These are phyloP conservation scores for Kandelia obovata DNA, from an alignment of 345 rosid species.

Conservation along the genomic window DNA sequence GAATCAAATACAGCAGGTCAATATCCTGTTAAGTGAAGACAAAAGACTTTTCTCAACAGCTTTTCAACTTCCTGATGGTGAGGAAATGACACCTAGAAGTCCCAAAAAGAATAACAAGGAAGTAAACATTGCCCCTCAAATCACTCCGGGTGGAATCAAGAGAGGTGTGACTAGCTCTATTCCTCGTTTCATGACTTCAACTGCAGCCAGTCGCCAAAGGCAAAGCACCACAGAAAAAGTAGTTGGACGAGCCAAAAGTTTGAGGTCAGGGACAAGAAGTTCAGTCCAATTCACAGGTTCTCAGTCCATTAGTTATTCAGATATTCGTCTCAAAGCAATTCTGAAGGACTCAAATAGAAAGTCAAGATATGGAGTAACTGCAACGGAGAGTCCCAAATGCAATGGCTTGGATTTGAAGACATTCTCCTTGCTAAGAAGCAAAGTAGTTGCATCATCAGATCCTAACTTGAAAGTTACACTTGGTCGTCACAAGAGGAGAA, in stretches of 20 bases:
- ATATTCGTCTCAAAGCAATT: constrained; percentile 44
- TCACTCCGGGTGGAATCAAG: constrained; percentile 33
- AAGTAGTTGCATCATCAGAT: constrained; percentile 63
- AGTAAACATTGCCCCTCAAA: constrained; percentile 25
- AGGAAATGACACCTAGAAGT: constrained; percentile 28
- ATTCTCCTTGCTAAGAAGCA: constrained; percentile 40
- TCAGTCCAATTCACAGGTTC: constrained; percentile 49
- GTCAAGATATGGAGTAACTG: constrained; percentile 36
- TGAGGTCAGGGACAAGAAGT: constrained; percentile 37
- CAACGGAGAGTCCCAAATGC: constrained; percentile 41
- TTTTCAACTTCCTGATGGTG: constrained; percentile 25
- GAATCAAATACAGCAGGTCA: constrained; percentile 44
- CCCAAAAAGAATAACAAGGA: constrained; percentile 26
- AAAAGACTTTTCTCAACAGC: constrained; percentile 44
- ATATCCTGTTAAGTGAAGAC: constrained; percentile 49
- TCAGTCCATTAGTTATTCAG: constrained; percentile 64
- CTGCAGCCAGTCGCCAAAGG: constrained; percentile 85
- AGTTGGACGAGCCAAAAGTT: constrained; percentile 36
- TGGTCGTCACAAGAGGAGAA: constrained; percentile 60
- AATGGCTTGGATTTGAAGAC: constrained; percentile 29
- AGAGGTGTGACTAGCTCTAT: constrained; percentile 22
- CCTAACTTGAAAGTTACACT: constrained; percentile 55
- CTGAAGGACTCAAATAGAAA: constrained; percentile 43
- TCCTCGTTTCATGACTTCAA: constrained; percentile 85
- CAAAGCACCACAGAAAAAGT: constrained; percentile 55